phyloP scores from a whole-genome alignment of 2,329 filamentous ascomycete genomes.

The Phialocephala subalpina region DNA sequence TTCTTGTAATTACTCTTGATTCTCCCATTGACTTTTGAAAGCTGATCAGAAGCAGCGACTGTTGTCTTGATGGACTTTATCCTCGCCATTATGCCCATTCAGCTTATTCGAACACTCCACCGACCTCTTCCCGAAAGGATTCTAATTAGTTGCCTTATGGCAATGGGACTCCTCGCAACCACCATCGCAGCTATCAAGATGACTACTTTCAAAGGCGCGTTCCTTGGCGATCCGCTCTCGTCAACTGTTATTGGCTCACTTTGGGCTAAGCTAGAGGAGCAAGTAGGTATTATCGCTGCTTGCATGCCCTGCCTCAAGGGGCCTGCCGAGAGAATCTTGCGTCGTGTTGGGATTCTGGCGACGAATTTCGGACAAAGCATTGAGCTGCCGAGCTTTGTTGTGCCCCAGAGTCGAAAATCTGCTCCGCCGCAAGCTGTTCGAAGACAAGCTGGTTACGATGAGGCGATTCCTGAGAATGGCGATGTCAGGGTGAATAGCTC shows the following conservation, averaged over 20 bases:
- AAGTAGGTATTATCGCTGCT: slow-evolving; percentile 13
- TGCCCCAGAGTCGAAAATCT: too few relatives aligned
- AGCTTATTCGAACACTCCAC: slow-evolving; percentile 16
- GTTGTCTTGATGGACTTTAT: slow-evolving; percentile 10
- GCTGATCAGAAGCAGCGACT: slow-evolving; percentile 2
- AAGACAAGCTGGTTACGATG: too few relatives aligned
- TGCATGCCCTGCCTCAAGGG: slow-evolving; percentile 16
- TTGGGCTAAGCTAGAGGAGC: slow-evolving; percentile 16
- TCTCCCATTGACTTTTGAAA: too few relatives aligned
- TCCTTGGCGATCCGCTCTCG: slow-evolving; percentile 3
- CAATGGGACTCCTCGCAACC: slow-evolving; percentile 12
- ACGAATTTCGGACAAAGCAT: too few relatives aligned
- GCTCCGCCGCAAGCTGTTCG: too few relatives aligned
- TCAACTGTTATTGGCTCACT: slow-evolving; percentile 8
- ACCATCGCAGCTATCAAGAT: slow-evolving; percentile 9
- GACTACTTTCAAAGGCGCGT: not conserved
- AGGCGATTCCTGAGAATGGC: too few relatives aligned
- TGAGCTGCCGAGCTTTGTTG: too few relatives aligned
- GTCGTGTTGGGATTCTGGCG: not conserved
- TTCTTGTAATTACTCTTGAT: too few relatives aligned
- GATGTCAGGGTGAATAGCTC: too few relatives aligned
- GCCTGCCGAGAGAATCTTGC: slow-evolving; percentile 6
- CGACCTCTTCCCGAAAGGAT: slow-evolving; percentile 14
- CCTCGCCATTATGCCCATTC: slow-evolving; percentile 15
- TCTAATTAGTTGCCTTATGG: slow-evolving; percentile 12